Evolutionary conservation across 768 basidiomycete species (phyloP).

Genomic region (Boletus sp.): DNA sequence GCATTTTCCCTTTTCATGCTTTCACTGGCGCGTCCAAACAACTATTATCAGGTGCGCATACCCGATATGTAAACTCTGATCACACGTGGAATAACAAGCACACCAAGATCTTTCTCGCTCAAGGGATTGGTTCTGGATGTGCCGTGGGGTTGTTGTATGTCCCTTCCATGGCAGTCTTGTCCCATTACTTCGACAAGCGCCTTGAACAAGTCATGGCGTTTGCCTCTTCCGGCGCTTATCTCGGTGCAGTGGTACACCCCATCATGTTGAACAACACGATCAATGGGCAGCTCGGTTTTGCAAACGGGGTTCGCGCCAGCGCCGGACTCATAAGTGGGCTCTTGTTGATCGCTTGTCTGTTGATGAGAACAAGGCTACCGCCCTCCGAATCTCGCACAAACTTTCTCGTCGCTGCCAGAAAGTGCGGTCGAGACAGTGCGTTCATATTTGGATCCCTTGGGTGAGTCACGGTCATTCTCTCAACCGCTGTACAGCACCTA

Average conservation of each 20-base stretch:
- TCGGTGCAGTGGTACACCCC: conserved; percentile 59
- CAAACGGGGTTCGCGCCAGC: conserved; percentile 39
- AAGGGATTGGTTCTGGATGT: conserved; percentile 49
- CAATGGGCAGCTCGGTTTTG: conserved; percentile 45
- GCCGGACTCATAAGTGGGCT: conserved; percentile 39
- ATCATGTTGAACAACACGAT: conserved; percentile 55
- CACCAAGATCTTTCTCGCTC: conserved; percentile 47
- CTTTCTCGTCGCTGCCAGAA: conserved; percentile 22
- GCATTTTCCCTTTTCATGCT: conserved; percentile 42
- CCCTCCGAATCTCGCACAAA: conserved; percentile 29
- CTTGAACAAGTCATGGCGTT: conserved; percentile 53
- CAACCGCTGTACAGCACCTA: background rate
- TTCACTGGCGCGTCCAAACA: conserved; percentile 40
- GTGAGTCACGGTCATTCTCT: conserved; percentile 1
- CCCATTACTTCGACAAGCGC: conserved; percentile 50
- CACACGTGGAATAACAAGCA: background rate
- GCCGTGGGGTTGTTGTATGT: conserved; percentile 47
- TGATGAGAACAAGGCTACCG: conserved; percentile 39
- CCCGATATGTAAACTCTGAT: background rate
- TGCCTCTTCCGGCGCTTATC: conserved; percentile 52
- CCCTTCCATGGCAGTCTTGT: conserved; percentile 45
- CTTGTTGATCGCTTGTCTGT: conserved; percentile 37
- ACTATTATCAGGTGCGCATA: conserved; percentile 40
- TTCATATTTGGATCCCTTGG: conserved; percentile 30
- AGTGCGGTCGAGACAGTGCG: conserved; percentile 22